phyloP scores from a whole-genome alignment of 1,139 yeast species.

The Scheffersomyces segobiensis region DNA sequence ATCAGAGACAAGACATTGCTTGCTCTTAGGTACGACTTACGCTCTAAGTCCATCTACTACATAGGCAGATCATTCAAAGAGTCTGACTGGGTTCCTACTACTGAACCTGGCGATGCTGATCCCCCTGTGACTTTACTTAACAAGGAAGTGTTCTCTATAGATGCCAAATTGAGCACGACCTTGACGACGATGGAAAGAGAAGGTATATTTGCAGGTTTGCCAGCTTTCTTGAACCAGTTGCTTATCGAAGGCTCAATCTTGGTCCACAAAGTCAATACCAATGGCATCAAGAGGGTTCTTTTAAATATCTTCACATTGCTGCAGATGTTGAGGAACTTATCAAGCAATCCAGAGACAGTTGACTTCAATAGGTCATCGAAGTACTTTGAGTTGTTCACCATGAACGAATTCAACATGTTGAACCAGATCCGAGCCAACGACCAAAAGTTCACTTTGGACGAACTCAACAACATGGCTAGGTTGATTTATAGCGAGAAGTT shows the following conservation, averaged over 20 bases:
- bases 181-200: constrained; percentile 29
- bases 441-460: constrained; percentile 24
- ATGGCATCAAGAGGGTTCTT: constrained; percentile 67
- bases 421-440: constrained; percentile 21
- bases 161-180: constrained; percentile 37
- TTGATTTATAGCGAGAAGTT: constrained; percentile 51
- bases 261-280: constrained; percentile 55
- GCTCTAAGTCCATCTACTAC: constrained; percentile 62
- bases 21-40: constrained; percentile 64
- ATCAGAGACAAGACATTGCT: constrained; percentile 53
- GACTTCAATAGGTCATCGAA: constrained; percentile 57
- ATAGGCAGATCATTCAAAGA: constrained; percentile 49
- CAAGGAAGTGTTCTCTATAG: constrained; percentile 54
- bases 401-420: constrained; percentile 38
- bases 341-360: constrained; percentile 56
- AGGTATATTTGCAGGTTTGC: constrained; percentile 52
- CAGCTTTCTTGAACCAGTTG: constrained; percentile 55
- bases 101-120: constrained; percentile 67
- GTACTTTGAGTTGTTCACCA: constrained; percentile 58
- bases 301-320: constrained; percentile 73
- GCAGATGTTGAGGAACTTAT: constrained; percentile 69
- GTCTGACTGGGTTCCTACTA: constrained; percentile 44
- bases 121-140: constrained; percentile 60
- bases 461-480: constrained; percentile 40
- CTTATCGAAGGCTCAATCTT: constrained; percentile 62